Conservation (phyloP, 495 filamentous ascomycete species). For the Hypoxylon fragiforme region DNA sequence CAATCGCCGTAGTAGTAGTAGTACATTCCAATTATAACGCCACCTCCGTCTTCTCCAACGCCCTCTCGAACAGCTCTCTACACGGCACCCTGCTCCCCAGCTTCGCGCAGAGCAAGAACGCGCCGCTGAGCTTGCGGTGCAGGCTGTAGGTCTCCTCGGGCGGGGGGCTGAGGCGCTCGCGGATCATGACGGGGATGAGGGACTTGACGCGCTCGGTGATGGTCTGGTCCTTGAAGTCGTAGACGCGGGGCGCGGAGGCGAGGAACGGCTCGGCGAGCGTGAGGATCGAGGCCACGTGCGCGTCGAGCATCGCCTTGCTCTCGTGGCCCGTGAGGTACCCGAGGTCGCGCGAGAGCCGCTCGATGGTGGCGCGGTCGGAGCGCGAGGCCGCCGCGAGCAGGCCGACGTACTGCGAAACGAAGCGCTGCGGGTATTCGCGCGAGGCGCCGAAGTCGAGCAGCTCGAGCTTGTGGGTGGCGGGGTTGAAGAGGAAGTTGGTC, state of each 20-base stretch:
- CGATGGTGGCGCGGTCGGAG: conserved; percentile 63
- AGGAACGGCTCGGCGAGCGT: conserved; percentile 93
- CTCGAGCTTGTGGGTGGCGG: conserved; percentile 70
- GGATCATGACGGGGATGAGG: conserved; percentile 89
- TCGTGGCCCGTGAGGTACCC: conserved; percentile 94
- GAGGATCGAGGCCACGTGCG: conserved; percentile 78
- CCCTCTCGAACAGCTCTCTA: conserved; percentile 75
- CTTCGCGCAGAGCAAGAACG: conserved; percentile 88
- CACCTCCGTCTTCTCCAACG: conserved; percentile 56
- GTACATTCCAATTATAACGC: conserved; percentile 4
- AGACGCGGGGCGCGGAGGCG: conserved; percentile 72
- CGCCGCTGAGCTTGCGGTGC: conserved; percentile 93
- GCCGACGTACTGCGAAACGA: conserved; percentile 75
- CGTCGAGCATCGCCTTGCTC: conserved; percentile 78
- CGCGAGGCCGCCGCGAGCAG: conserved; percentile 78
- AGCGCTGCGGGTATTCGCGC: conserved; percentile 77
- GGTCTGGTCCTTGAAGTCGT: conserved; percentile 91
- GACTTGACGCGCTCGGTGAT: conserved; percentile 88
- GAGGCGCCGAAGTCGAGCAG: conserved; percentile 95
- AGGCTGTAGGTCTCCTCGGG: conserved; percentile 98
- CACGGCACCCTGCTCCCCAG: conserved; percentile 82
- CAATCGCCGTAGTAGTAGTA: conserved; percentile 6
- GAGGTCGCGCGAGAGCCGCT: conserved; percentile 72
- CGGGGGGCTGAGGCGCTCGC: conserved; percentile 83
- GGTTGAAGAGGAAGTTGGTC: conserved; percentile 98